These are phyloP conservation scores for Xerocomus potaroensis DNA, from an alignment of 768 basidiomycete genomes.

Conservation along the genomic window DNA sequence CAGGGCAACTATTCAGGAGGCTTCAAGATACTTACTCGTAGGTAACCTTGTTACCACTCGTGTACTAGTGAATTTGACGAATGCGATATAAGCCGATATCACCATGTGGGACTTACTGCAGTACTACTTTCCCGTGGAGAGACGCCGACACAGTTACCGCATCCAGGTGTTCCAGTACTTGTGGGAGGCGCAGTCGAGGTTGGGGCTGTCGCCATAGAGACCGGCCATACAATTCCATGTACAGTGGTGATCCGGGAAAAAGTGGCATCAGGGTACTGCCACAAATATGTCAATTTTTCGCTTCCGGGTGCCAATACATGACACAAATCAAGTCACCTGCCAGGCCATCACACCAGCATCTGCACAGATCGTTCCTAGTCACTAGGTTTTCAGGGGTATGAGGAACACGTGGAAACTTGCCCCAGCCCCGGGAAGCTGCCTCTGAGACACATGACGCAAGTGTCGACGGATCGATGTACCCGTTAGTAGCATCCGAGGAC, in stretches of 20 bases:
- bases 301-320: neutral
- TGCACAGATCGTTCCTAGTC: slow-evolving; percentile 5
- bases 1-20: neutral
- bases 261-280: slow-evolving; percentile 36
- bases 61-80: slow-evolving; percentile 33
- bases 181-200: slow-evolving; percentile 11
- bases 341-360: slow-evolving; percentile 38
- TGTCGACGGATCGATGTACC: slow-evolving; percentile 50
- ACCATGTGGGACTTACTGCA: slow-evolving; percentile 29
- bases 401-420: slow-evolving; percentile 38
- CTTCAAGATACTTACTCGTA: slow-evolving; percentile 32
- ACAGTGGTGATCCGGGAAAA: slow-evolving; percentile 38
- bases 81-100: neutral
- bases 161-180: slow-evolving; percentile 14
- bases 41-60: slow-evolving; percentile 37
- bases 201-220: slow-evolving; percentile 19
- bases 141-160: slow-evolving; percentile 37
- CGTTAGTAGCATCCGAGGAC: slow-evolving; percentile 48
- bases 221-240: slow-evolving; percentile 32
- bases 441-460: slow-evolving; percentile 58
- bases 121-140: slow-evolving; percentile 36
- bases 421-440: slow-evolving; percentile 63
- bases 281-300: neutral
- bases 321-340: slow-evolving; percentile 27
- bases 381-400: neutral